Conservation (phyloP, 352 stramenopile species). For the Ophiocytium majus region DNA sequence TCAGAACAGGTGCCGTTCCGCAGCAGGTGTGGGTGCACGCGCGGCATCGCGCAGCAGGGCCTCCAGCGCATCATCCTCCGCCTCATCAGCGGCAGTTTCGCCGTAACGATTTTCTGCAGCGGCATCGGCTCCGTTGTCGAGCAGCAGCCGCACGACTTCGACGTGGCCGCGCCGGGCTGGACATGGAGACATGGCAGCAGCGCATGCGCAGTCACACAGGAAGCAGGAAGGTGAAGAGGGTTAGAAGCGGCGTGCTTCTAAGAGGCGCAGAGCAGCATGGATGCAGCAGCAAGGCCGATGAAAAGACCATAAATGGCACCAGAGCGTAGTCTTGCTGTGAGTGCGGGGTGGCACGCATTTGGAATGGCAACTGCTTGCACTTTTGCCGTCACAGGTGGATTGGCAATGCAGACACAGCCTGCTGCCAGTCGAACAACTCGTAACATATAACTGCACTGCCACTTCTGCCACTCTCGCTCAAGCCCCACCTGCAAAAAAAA, state of each 20-base stretch:
- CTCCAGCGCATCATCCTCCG: background rate
- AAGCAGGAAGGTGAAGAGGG: too few relatives aligned
- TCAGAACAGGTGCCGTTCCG: background rate
- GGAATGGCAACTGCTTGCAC: too few relatives aligned
- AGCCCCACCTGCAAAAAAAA: conserved; percentile 2
- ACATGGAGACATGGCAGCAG: background rate
- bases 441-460: background rate
- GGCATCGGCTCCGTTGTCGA: background rate
- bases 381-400: too few relatives aligned
- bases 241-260: too few relatives aligned
- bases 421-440: background rate
- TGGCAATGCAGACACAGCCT: too few relatives aligned
- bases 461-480: background rate
- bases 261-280: too few relatives aligned
- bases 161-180: background rate
- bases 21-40: background rate
- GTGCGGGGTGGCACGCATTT: too few relatives aligned
- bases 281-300: too few relatives aligned
- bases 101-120: background rate
- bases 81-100: conserved; percentile 17
- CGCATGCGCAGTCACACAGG: background rate
- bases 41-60: background rate
- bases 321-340: too few relatives aligned
- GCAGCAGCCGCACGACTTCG: background rate
- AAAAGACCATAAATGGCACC: too few relatives aligned